Percentiles rank a stretch among this genome's conserved stretches.
Conservation (phyloP, 108 stramenopile species). For the Nannochloropsis granulata region DNA sequence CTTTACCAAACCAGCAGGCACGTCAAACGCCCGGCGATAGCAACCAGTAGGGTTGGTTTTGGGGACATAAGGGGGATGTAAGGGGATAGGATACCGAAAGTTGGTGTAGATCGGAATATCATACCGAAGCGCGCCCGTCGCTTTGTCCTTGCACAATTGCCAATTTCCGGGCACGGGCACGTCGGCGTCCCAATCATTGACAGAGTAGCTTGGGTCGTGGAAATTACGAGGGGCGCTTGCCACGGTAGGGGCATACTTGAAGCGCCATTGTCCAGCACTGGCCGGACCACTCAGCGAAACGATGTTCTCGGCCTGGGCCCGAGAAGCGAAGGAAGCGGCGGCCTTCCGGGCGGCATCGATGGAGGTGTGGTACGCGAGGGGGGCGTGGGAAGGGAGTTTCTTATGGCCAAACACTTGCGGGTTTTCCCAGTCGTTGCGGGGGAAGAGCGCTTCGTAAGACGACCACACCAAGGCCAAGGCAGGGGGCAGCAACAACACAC, state of each 20-base stretch:
- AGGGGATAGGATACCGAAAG: conserved; percentile 29
- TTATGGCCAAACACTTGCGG: background rate
- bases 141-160: background rate
- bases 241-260: background rate
- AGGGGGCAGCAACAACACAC: background rate
- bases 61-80: conserved; percentile 18
- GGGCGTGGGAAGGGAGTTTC: conserved; percentile 10
- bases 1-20: conserved; percentile 6
- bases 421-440: conserved; percentile 11
- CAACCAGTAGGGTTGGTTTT: conserved; percentile 20
- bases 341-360: conserved; percentile 2
- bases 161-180: background rate
- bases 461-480: background rate
- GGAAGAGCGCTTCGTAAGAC: conserved; percentile 2
- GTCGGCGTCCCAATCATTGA: conserved; percentile 5
- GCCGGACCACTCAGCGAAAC: background rate
- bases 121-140: background rate
- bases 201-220: background rate
- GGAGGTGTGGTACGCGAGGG: conserved; percentile 2
- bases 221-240: background rate
- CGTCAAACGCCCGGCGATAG: conserved; percentile 10
- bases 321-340: background rate
- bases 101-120: conserved; percentile 33
- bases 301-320: background rate
- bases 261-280: no score